These are phyloP conservation scores for Teunomyces panamensis DNA, from an alignment of 805 yeast genomes.

Conservation along the genomic window DNA sequence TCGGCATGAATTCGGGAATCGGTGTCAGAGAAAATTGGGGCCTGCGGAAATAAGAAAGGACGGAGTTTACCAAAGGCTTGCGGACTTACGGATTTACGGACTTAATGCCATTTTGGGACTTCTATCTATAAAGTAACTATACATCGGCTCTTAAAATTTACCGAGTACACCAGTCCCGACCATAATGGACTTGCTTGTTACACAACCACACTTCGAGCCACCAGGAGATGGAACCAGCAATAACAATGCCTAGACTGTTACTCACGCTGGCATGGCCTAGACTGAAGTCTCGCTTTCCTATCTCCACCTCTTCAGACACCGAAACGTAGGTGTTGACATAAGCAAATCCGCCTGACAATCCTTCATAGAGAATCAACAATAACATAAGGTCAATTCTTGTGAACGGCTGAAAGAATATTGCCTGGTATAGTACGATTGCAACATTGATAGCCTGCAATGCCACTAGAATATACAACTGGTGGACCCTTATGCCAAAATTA, in stretches of 20 bases:
- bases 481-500: slow-evolving; percentile 55
- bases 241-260: slow-evolving; percentile 78
- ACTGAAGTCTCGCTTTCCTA: slow-evolving; percentile 51
- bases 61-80: too few relatives aligned
- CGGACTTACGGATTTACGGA: too few relatives aligned
- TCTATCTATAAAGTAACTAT: too few relatives aligned
- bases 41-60: too few relatives aligned
- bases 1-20: too few relatives aligned
- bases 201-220: slow-evolving; percentile 75
- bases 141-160: not conserved
- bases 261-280: slow-evolving; percentile 83
- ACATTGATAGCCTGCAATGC: slow-evolving; percentile 67
- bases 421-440: slow-evolving; percentile 56
- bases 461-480: slow-evolving; percentile 58
- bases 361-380: slow-evolving; percentile 74
- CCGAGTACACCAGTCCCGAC: slow-evolving; percentile 71
- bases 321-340: slow-evolving; percentile 85
- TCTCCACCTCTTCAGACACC: slow-evolving; percentile 57
- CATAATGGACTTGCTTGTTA: slow-evolving; percentile 61
- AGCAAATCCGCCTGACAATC: slow-evolving; percentile 85
- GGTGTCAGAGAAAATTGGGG: too few relatives aligned
- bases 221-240: slow-evolving; percentile 76
- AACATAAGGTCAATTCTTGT: slow-evolving; percentile 62
- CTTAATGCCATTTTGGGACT: not conserved
- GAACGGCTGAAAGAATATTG: slow-evolving; percentile 54